Evolutionary conservation across 768 basidiomycete genomes (phyloP).

Genomic region (Trametes coccinea): DNA sequence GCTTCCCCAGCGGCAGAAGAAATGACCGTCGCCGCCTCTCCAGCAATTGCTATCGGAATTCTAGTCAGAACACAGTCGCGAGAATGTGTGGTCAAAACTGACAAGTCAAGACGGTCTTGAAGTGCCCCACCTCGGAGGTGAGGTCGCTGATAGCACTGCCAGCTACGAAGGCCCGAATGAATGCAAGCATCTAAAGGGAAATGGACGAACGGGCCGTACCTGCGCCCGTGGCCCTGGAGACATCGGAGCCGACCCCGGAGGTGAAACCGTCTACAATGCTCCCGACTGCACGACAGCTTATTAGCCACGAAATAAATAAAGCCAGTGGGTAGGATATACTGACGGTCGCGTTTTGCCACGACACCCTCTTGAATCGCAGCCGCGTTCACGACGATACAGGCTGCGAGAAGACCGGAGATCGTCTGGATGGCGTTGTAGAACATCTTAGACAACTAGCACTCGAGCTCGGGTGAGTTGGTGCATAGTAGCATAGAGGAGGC

Average conservation of each 20-base stretch:
- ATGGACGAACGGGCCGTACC: constrained; percentile 2
- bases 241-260: constrained; percentile 35
- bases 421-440: no score
- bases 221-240: constrained; percentile 31
- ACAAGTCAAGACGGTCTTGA: background rate
- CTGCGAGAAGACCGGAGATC: no score
- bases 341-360: no score
- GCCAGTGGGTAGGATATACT: no score
- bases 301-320: no score
- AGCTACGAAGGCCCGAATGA: constrained; percentile 24
- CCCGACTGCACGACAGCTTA: constrained; percentile 27
- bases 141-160: constrained; percentile 41
- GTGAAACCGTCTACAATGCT: constrained; percentile 42
- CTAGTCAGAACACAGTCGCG: no score
- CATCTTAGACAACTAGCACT: no score
- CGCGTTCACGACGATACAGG: no score
- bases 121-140: constrained; percentile 23
- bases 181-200: background rate
- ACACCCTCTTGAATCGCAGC: no score
- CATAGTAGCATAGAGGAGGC: no score
- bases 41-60: constrained; percentile 47
- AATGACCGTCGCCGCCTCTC: constrained; percentile 51
- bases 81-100: background rate
- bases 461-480: no score
- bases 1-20: constrained; percentile 59